phyloP scores from a whole-genome alignment of 331 rosid genomes.

The Quercus phellos region DNA sequence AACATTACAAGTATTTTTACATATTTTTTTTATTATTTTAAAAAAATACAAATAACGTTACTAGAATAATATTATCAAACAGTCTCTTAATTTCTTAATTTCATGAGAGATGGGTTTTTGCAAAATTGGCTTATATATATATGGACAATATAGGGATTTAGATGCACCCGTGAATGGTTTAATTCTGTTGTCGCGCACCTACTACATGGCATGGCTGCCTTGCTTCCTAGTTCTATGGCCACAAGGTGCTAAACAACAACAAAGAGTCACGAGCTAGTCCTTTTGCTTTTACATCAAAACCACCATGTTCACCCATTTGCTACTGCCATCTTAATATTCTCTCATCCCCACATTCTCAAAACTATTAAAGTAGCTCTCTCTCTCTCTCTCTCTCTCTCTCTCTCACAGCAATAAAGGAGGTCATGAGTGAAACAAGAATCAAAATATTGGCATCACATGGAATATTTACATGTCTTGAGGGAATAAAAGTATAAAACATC shows the following conservation, averaged over 20 bases:
- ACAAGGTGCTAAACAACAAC: conserved; percentile 54
- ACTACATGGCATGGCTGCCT: conserved; percentile 6
- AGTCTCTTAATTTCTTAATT: too few relatives aligned
- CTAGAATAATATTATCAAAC: too few relatives aligned
- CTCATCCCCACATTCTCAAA: conserved; percentile 7
- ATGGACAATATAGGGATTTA: conserved; percentile 16
- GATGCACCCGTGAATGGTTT: conserved; percentile 54
- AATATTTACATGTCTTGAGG: background rate
- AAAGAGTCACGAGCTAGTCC: conserved; percentile 55
- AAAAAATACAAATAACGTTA: too few relatives aligned
- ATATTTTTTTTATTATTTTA: too few relatives aligned
- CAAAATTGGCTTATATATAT: background rate
- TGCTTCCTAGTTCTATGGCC: conserved; percentile 38
- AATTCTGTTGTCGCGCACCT: conserved; percentile 37
- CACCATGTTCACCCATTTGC: conserved; percentile 16
- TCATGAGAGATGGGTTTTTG: too few relatives aligned
- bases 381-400: background rate
- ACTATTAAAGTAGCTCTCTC: background rate
- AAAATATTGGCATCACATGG: background rate
- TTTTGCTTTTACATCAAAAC: conserved; percentile 36
- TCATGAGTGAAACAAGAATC: background rate
- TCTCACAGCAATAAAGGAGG: background rate
- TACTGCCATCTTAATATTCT: conserved; percentile 5
- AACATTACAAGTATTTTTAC: too few relatives aligned
- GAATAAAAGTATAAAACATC: background rate